Conservation (phyloP, 2,329 filamentous ascomycete species). For the Aureobasidium musti region DNA sequence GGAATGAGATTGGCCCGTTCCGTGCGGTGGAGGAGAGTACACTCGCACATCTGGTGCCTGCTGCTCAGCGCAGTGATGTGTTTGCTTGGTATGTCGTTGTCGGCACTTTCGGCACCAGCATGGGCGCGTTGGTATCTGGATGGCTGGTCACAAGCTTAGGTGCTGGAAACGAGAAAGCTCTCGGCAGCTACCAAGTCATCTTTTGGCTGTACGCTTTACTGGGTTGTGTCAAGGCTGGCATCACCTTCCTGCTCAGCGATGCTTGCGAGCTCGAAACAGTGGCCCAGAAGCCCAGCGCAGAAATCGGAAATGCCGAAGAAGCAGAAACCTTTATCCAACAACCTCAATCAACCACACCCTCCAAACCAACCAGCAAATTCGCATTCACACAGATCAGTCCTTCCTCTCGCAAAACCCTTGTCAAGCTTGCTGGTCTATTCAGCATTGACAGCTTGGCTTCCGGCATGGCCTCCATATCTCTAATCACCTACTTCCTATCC, state of each 20-base stretch:
- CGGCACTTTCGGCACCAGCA: slow-evolving; percentile 38
- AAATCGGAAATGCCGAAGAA: slow-evolving; percentile 34
- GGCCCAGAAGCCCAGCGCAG: slow-evolving; percentile 37
- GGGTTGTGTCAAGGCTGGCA: slow-evolving; percentile 44
- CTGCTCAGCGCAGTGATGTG: slow-evolving; percentile 35
- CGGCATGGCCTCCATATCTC: slow-evolving; percentile 61
- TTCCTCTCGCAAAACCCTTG: slow-evolving; percentile 57
- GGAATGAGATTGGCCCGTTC: slow-evolving; percentile 43
- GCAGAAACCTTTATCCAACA: slow-evolving; percentile 23
- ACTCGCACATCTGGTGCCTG: slow-evolving; percentile 38
- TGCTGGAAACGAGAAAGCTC: slow-evolving; percentile 41
- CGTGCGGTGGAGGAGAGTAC: slow-evolving; percentile 42
- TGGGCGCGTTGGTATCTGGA: slow-evolving; percentile 41
- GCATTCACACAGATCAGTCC: slow-evolving; percentile 59
- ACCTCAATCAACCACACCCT: neutral
- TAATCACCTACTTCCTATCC: slow-evolving; percentile 60
- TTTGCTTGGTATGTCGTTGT: slow-evolving; percentile 41
- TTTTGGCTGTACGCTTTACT: slow-evolving; percentile 50
- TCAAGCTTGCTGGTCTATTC: slow-evolving; percentile 67
- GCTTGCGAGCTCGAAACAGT: slow-evolving; percentile 42
- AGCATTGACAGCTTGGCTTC: slow-evolving; percentile 66
- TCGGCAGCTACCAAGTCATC: slow-evolving; percentile 45
- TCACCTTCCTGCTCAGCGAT: slow-evolving; percentile 45
- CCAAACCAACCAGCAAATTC: slow-evolving; percentile 33
- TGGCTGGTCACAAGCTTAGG: slow-evolving; percentile 43